Base-by-base conservation (phyloP, 2,329 filamentous ascomycete species). In the Paecilomyces sp. region DNA sequence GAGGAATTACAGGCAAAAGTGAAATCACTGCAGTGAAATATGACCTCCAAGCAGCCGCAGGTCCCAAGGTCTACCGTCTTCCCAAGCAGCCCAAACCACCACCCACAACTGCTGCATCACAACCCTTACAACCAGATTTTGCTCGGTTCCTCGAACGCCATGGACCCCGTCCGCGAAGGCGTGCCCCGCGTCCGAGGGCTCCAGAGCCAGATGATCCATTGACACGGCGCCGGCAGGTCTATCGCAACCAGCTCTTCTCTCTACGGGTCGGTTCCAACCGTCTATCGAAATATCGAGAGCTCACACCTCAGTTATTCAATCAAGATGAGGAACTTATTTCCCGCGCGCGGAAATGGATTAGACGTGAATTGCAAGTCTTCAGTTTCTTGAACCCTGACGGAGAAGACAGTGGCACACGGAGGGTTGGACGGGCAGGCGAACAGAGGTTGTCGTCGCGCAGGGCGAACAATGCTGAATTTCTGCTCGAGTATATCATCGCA, bases 301-400 rank as follows among this genome's bases (percentile, higher is more conserved):
- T 96, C 31, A 89, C 87, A 0, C 88, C 91, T 0, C 74, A 81
- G 3, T 73, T 84, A 8, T 88, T 97, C 70, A 79, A 81, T 60
- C 74, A 74, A 1, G 88, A 91, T 24, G 74, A 84, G 0, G 83
- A 87, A 24, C 82, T 96, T 0, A 82, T 91, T 18, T 89, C 88
- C 0, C 87, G 90, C 36, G 92, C 92, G 1, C 83, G 90, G 6
- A 86, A 85, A 62, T 97, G 91, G 84, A 85, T 96, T 56, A 84
- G 92, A 0, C 84, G 93, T 52, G 93, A 97, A 70, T 78, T 97
- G 3, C 86, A 87, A 58, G 90, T 96, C 18, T 96, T 97, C 66
- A 82, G 83, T 15, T 94, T 92, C 67, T 79, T 95, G 12, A 76
- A 81, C 57, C 79, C 77, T 1, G 70, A 66, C 8, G 55, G 62